A percentile compares a stretch with the other conserved stretches of the same genome.
These are phyloP conservation scores for Colletotrichum endophyticum DNA, from an alignment of 2,329 filamentous ascomycete genomes.

Conservation along the genomic window DNA sequence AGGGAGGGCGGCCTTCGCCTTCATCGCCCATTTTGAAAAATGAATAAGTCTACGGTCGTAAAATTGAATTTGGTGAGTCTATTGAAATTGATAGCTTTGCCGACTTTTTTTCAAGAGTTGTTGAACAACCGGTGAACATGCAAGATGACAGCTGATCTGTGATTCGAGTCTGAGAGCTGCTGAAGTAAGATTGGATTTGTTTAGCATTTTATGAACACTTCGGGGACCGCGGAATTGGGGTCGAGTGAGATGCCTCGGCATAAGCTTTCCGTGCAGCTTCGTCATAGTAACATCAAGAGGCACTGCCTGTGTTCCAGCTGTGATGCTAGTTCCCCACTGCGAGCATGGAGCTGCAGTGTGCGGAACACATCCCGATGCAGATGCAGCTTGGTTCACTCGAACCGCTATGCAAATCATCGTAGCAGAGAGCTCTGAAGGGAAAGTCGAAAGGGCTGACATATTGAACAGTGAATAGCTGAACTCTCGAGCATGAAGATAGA, in stretches of 20 bases:
- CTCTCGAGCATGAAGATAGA: neutral
- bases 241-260: constrained; percentile 2
- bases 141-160: neutral
- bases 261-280: neutral
- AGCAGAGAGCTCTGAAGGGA: neutral
- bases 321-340: neutral
- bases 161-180: neutral
- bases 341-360: neutral
- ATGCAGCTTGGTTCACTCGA: neutral
- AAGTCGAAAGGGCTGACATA: neutral
- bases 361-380: neutral
- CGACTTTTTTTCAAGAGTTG: neutral
- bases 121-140: neutral
- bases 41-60: neutral
- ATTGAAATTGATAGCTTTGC: neutral
- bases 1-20: constrained; percentile 27
- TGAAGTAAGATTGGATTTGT: neutral
- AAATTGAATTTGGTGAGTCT: neutral
- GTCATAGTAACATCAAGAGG: neutral
- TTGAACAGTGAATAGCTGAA: neutral
- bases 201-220: neutral
- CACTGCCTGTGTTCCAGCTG: neutral
- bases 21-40: constrained; percentile 20
- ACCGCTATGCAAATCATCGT: neutral
- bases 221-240: neutral